Base-by-base conservation (phyloP, 371 early-diverging fungal genomes). In the Capillidium heterosporum region DNA sequence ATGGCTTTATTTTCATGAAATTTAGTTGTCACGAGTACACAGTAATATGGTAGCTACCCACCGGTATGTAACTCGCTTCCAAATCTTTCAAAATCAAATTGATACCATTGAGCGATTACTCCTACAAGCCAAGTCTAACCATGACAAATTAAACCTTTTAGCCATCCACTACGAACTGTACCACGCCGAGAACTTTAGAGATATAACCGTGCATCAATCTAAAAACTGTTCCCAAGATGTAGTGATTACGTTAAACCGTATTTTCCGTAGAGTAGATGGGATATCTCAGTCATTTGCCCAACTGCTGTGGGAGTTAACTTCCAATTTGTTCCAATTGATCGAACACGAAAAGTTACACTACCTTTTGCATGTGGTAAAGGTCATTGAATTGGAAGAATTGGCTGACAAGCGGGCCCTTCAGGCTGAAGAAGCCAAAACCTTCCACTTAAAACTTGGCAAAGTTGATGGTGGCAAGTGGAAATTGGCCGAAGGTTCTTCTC, bases 41-140 rank as follows among this genome's bases (percentile, higher is more conserved):
- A 85, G 84, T 62, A 94, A 95, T 71, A 91, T 95, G 74, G 80
- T 81, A 11, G 81, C 81, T 0, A 88, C 95, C 0, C 79, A 91
- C 63, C 76, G 78, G 35, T 78, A 88, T 59, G 84, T 90, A 24
- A 75, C 76, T 61, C 81, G 86, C 53, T 87, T 96, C 52, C 85
- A 84, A 64, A 80, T 79, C 52, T 71, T 96, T 47, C 84, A 90
- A 63, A 71, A 82, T 46, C 84, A 88, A 58, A 70, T 92, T 35
- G 75, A 78, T 23, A 70, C 75, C 26, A 70, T 91, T 19, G 75
- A 78, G 50, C 59, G 68, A n/a, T 73, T 84, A 66, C 73, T 95
- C 57, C 68, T 66, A 2, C 81, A 84, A 21, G 86, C 93, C 57
- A 69, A 71, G 58, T 64, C 80, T 10, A 70, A 74, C 43, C 72